phyloP scores from a whole-genome alignment of 75 land plant species.

The Cupressus sempervirens region DNA sequence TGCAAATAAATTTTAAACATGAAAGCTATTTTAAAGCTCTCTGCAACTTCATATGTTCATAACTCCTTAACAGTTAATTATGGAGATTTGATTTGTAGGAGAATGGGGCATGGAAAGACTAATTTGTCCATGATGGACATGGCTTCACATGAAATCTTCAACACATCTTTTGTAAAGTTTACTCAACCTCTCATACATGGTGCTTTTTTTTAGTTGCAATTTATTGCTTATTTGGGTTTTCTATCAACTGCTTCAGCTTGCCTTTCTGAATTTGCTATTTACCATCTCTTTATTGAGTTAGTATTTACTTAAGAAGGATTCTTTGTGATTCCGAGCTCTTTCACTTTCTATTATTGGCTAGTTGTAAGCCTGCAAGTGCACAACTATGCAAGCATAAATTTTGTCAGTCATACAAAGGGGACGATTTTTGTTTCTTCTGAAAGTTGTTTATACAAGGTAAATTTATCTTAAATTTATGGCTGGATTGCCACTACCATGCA shows the following conservation, averaged over 20 bases:
- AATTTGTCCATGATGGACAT: neutral
- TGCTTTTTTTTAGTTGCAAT: neutral
- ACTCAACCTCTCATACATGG: neutral
- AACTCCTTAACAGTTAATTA: neutral
- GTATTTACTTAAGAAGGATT: neutral
- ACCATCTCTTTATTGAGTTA: neutral
- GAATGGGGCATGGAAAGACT: neutral
- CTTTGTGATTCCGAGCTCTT: neutral
- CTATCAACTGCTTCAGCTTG: neutral
- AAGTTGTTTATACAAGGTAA: no score
- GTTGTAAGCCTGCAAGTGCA: neutral
- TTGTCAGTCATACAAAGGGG: no score
- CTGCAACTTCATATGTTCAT: neutral
- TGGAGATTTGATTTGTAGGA: neutral
- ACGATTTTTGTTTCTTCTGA: no score
- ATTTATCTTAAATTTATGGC: no score
- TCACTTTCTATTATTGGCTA: neutral
- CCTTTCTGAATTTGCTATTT: no score
- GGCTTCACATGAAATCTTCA: neutral
- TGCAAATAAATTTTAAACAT: neutral
- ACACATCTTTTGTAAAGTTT: neutral
- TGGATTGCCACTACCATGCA: no score
- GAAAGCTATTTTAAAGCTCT: neutral
- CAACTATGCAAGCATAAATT: no score
- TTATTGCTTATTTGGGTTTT: neutral